A percentile compares a stretch with the other conserved stretches of the same genome.
Evolutionary conservation across 1,284 basidiomycete genomes (phyloP).

Genomic region (Trametes sp.): DNA sequence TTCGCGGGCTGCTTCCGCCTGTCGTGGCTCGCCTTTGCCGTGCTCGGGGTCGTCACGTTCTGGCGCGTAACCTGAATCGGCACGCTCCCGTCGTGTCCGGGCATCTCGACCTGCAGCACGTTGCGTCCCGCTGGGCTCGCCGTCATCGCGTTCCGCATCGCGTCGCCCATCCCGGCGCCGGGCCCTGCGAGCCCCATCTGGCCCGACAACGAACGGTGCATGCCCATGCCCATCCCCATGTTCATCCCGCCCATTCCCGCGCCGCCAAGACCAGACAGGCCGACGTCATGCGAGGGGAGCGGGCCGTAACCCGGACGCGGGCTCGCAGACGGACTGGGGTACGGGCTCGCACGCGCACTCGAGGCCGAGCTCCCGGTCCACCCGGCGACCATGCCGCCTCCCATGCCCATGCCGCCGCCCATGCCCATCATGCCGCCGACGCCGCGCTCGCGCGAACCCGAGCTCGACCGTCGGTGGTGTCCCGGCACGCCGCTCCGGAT

Average conservation of each 20-base stretch:
- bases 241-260: slow-evolving; percentile 20
- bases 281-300: slow-evolving; percentile 40
- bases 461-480: slow-evolving; percentile 67
- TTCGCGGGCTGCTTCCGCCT: slow-evolving; percentile 78
- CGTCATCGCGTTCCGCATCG: slow-evolving; percentile 18
- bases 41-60: slow-evolving; percentile 77
- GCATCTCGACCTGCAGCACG: slow-evolving; percentile 33
- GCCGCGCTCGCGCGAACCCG: slow-evolving; percentile 57
- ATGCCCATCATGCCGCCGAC: slow-evolving; percentile 26
- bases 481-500: slow-evolving; percentile 45
- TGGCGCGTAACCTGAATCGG: slow-evolving; percentile 49
- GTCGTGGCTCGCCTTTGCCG: slow-evolving; percentile 74
- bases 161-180: slow-evolving; percentile 19
- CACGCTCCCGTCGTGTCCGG: slow-evolving; percentile 30
- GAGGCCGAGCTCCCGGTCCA: slow-evolving; percentile 39
- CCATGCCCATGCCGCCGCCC: slow-evolving; percentile 24
- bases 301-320: slow-evolving; percentile 41
- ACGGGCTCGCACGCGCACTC: slow-evolving; percentile 54
- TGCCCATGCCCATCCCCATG: slow-evolving; percentile 20
- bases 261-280: slow-evolving; percentile 30
- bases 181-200: slow-evolving; percentile 24
- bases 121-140: slow-evolving; percentile 4
- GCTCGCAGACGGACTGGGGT: slow-evolving; percentile 65
- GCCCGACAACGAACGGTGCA: slow-evolving; percentile 27
- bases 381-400: slow-evolving; percentile 36